phyloP scores from a whole-genome alignment of 2,329 filamentous ascomycete genomes.

The Mollisia scopiformis region DNA sequence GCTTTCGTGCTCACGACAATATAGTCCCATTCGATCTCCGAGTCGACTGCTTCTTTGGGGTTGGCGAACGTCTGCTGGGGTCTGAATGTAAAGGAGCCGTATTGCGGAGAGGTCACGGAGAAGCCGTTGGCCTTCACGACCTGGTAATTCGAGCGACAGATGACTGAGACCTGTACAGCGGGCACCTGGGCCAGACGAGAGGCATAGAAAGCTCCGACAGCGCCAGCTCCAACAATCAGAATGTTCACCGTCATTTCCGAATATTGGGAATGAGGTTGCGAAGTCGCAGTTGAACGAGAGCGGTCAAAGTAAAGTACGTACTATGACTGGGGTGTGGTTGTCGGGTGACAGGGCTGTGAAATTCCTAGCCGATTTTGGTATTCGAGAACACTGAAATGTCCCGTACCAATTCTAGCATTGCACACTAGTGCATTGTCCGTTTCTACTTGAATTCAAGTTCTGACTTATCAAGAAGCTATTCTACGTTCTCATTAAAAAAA shows the following conservation, averaged over 20 bases:
- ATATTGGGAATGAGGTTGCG: background rate
- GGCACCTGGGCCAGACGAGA: constrained; percentile 64
- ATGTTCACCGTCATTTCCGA: constrained; percentile 46
- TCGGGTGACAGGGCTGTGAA: background rate
- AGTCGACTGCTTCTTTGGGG: constrained; percentile 45
- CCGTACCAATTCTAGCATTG: too few species aligned
- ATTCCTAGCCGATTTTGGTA: too few species aligned
- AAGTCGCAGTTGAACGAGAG: background rate
- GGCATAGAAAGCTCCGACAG: constrained; percentile 74
- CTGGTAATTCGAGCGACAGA: constrained; percentile 74
- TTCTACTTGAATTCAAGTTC: too few species aligned
- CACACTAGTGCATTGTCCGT: too few species aligned
- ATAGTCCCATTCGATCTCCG: constrained; percentile 44
- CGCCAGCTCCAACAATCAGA: constrained; percentile 71
- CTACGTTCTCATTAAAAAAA: too few species aligned
- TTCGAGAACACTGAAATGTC: too few species aligned
- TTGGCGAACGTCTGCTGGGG: constrained; percentile 66
- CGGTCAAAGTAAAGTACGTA: too few species aligned
- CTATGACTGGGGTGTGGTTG: background rate
- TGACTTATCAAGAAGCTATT: too few species aligned
- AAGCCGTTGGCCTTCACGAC: constrained; percentile 65
- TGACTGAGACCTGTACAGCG: constrained; percentile 63
- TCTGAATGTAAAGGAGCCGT: constrained; percentile 67
- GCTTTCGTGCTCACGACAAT: constrained; percentile 37
- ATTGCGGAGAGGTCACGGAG: constrained; percentile 64